Evolutionary conservation across 2,329 filamentous ascomycete genomes (phyloP), one percentile per base, ranked within the genome.

Genomic region (Diaporthe longicolla): DNA sequence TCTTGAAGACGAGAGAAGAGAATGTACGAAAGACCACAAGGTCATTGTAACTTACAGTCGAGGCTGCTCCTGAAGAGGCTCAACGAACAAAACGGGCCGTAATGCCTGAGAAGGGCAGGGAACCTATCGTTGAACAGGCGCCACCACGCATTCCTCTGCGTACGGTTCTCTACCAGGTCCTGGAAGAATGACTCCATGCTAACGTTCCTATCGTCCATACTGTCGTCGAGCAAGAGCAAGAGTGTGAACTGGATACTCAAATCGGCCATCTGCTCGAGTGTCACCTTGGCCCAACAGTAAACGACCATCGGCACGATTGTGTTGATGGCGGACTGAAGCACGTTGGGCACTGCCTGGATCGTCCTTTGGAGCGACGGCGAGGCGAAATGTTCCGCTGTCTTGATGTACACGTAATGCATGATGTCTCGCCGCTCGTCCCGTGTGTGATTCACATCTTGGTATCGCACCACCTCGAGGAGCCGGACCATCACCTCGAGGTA

Each of bases 111-210:
- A 26, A 65, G 35, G 19, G 21, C 59, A 8, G 59, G 61, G 8
- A 65, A 50, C 4, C 21, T 19, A 6, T 50, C 26, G 21, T 65
- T 50, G 26, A 65, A 65, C 15, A 50, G 26, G 26, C 26, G 61
- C 61, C 43, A 65, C 43, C 43, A 65, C 10, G 61, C 43, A 7
- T 26, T 65, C 43, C 43, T 35, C 61, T 65, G 61, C 10, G 43
- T 29, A 5, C 26, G 43, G 11, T 50, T 65, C 10, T 65, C 19
- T 10, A 65, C 61, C 43, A 50, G 43, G 43, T 65, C 61, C 29
- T n/a, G 6, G n/a, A 65, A 48, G 15, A 65, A 65, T 50, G 61
- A 65, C 61, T 50, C 43, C 61, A 65, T 65, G 26, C 26, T 45
- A 32, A 43, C 11, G 10, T 29, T 21, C 3, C 13, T 43, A 2